Percentiles rank a stretch among this genome's conserved stretches.
Conservation (phyloP, 768 basidiomycete species). For the Gyrodon lividus region DNA sequence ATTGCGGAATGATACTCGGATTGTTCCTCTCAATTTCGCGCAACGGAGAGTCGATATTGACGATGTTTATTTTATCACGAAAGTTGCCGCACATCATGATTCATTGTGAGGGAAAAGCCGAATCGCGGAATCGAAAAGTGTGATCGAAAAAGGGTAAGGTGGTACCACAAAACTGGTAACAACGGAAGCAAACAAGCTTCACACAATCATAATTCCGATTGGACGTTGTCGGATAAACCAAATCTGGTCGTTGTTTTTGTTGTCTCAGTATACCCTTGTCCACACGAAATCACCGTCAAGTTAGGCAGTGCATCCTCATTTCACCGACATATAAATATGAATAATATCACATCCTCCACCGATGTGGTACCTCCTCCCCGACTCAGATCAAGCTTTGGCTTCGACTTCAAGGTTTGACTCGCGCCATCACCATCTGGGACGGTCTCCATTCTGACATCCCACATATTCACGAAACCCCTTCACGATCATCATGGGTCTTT, state of each 20-base stretch:
- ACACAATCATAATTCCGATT: background rate
- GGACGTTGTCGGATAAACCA: background rate
- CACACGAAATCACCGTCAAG: conserved; percentile 25
- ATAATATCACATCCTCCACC: conserved; percentile 8
- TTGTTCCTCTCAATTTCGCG: too few species aligned
- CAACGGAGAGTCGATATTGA: too few species aligned
- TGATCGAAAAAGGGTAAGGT: background rate
- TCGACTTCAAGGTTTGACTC: too few species aligned
- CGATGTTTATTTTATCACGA: too few species aligned
- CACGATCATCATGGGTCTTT: conserved; percentile 27
- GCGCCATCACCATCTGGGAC: conserved; percentile 14
- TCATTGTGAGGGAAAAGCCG: too few species aligned
- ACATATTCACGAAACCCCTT: conserved; percentile 21
- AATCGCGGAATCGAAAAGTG: too few species aligned
- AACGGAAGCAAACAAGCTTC: conserved; percentile 13
- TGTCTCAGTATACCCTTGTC: conserved; percentile 6
- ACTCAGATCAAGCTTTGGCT: conserved; percentile 3
- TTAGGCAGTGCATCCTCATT: background rate
- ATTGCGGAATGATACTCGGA: background rate
- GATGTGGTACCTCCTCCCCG: conserved; percentile 13
- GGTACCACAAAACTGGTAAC: background rate
- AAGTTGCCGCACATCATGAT: too few species aligned
- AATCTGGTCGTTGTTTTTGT: background rate
- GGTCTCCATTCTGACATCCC: conserved; percentile 23
- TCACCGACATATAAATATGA: conserved; percentile 29